Base-by-base conservation (phyloP, 1,284 basidiomycete genomes). In the Boletellus sp. region DNA sequence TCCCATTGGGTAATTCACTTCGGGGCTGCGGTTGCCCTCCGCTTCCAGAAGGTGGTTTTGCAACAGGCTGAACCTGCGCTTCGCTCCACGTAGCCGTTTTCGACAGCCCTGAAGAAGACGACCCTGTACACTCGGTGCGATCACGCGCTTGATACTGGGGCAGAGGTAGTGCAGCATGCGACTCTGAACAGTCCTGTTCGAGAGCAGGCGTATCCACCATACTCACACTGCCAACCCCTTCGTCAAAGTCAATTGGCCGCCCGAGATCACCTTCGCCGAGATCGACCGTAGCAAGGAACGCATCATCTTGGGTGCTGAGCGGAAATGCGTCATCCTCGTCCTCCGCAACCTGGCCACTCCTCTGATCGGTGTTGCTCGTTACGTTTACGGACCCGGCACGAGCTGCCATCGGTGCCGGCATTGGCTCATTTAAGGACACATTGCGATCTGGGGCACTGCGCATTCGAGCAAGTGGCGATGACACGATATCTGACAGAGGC, bases 281-380 rank as follows among this genome's bases (percentile, higher is more conserved):
- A 51, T 84, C 81, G 19, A 84, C 69, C 8, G 71, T 66, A 20
- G 80, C 80, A 30, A 81, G 68, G 50, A 84, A 74, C 5, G 72
- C 79, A 45, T 79, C 83, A 41, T 86, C 84, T 29, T 87, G 80
- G 0, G 79, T 82, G 37, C 68, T 66, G 54, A 83, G 74, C 14
- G 69, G 70, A 54, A 75, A 83, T 0, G 70, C 71, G 16, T 82
- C 79, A 6, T 66, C 59, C 3, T 58, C 65, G 3, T 65, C 58
- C 3, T 61, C 66, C 0, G 33, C 45, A 0, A 37, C 21, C 13
- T 68, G 22, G 8, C 14, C 29, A 4, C 10, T 19, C 3, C 11
- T 17, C 11, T 29, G 22, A 16, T 5, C 14, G 2, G 5, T 61
- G 3, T 59, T 50, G 4, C 61, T 30, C 7, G 10, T 20, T 38